Conservation (phyloP, 768 basidiomycete species). For the Lyophyllum semitale region DNA sequence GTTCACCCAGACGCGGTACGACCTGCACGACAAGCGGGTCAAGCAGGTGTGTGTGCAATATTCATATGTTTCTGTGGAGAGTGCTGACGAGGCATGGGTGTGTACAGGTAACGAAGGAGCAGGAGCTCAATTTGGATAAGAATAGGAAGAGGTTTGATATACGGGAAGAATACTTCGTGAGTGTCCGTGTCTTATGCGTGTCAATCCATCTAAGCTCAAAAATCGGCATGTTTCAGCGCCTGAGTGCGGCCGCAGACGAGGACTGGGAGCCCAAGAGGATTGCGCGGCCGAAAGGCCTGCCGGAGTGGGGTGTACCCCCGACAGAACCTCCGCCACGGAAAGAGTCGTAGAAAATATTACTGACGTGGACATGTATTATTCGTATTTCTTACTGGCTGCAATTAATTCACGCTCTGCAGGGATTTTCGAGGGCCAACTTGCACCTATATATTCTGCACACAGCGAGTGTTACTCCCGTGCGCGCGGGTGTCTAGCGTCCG, state of each 20-base stretch:
- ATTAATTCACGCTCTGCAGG: too few species aligned
- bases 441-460: too few species aligned
- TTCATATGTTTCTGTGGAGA: too few species aligned
- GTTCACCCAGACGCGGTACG: conserved; percentile 91
- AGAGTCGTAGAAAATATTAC: not conserved
- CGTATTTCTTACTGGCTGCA: conserved; percentile 1
- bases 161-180: conserved; percentile 93
- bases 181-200: conserved; percentile 33
- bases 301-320: conserved; percentile 91
- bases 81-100: too few species aligned
- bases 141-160: conserved; percentile 86
- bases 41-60: conserved; percentile 64
- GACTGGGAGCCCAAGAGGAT: conserved; percentile 91
- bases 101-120: conserved; percentile 67
- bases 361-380: not conserved
- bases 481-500: too few species aligned
- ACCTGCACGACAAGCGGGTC: conserved; percentile 80
- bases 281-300: conserved; percentile 79
- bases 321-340: conserved; percentile 42
- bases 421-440: too few species aligned
- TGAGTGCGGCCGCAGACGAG: conserved; percentile 62
- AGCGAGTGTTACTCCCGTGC: too few species aligned
- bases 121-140: conserved; percentile 72
- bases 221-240: conserved; percentile 44
- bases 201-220: not conserved